Conservation (phyloP, 2,329 filamentous ascomycete genomes). For the Phialocephala sp. region DNA sequence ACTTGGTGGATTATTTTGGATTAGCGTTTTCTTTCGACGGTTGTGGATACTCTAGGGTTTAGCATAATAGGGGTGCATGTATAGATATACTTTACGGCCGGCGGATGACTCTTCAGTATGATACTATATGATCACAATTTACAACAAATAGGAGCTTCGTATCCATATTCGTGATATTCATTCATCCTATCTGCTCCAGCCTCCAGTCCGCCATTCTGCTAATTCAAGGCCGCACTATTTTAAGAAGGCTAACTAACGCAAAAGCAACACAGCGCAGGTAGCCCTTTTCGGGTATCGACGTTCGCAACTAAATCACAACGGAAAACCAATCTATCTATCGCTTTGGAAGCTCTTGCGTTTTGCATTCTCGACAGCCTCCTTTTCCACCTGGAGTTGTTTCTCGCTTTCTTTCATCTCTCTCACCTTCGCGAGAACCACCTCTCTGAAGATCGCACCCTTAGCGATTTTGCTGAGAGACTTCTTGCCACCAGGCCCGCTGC, state of each 20-base stretch:
- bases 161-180: not conserved
- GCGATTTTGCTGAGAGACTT: constrained; percentile 55
- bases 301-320: constrained; percentile 12
- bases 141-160: not conserved
- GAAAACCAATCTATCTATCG: constrained; percentile 5
- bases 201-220: not conserved
- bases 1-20: not conserved
- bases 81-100: not conserved
- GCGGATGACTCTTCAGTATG: not conserved
- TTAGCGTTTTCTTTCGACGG: constrained; percentile 6
- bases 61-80: not conserved
- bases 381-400: constrained; percentile 72
- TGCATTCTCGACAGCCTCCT: constrained; percentile 40
- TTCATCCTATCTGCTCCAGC: not conserved
- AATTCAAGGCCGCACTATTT: constrained; percentile 1
- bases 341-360: constrained; percentile 34
- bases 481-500: constrained; percentile 42
- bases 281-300: constrained; percentile 30
- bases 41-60: not conserved
- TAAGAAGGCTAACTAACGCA: constrained; percentile 6
- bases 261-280: constrained; percentile 11
- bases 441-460: constrained; percentile 82
- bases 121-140: not conserved
- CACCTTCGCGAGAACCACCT: constrained; percentile 93
- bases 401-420: constrained; percentile 85